Base-by-base conservation (phyloP, 75 land plant species). In the Isoetes taiwanensis region DNA sequence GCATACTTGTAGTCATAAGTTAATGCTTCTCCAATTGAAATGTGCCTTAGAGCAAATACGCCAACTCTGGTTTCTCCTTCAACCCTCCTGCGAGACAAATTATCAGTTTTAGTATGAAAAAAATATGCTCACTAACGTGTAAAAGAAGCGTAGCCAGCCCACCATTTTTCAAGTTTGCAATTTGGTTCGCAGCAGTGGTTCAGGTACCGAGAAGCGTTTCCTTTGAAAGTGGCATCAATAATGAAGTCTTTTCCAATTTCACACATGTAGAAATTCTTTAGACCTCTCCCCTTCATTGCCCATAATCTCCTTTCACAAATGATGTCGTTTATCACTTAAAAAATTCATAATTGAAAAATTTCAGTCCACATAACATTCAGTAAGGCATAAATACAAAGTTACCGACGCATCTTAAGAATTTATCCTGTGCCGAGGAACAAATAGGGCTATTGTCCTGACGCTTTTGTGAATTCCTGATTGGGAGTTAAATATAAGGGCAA, bases 111-210 rank as follows among this genome's bases (percentile, higher is more conserved):
- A 41, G 53, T 30, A 10, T 31, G 16, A 42, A 29, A 41, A 24
- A 28, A 42, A 40, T 0, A 1, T 12, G 21, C 3, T 32, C 9
- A 20, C 23, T 46, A 25, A 53, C 50, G 28, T 41, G n/a, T 29
- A 33, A 56, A 30, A 35, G 37, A 20, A 58, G 28, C 41, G 25
- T 32, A n/a, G 34, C 5, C 58, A 56, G 57, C 84, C 32, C 48
- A 93, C 98, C 98, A 93, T 63, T 93, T 93, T 67, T 86, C 88
- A 54, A 93, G 50, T 58, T 77, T 71, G 63, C 94, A 87, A 60
- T 93, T 93, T 25, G 98, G 98, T 43, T 79, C 77, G 67, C 98
- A 93, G 41, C 98, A 79, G 69, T 93, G 98, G 59, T 93, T 93
- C 38, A 93, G 56, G 54, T 84, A 93, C 5, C 98, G 80, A 55